Evolutionary conservation across 164 flowering plant genomes (phyloP), one percentile per base, ranked within the genome.

Genomic region (Kalanchoe fedtschenkoi): DNA sequence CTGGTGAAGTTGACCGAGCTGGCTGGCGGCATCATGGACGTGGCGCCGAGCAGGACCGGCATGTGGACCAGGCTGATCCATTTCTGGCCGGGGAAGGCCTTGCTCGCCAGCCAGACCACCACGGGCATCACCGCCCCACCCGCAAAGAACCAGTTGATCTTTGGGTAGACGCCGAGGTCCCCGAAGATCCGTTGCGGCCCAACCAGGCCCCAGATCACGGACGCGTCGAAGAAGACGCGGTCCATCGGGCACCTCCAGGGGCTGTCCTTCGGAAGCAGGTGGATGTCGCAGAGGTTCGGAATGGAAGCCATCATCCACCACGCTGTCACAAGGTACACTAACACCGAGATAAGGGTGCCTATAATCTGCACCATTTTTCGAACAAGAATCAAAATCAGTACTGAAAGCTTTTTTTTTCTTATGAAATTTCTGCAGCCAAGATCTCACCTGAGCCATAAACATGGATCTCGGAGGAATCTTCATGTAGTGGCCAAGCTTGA

Each of bases 401-500:
- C n/a, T n/a, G n/a, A n/a, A n/a, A n/a, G n/a, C n/a, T n/a, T n/a
- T n/a, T n/a, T n/a, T n/a, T n/a, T n/a, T n/a, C n/a, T n/a, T n/a
- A n/a, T n/a, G n/a, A n/a, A n/a, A n/a, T n/a, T n/a, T n/a, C n/a
- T n/a, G n/a, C n/a, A n/a, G n/a, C n/a, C n/a, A n/a, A n/a, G n/a
- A n/a, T n/a, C n/a, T n/a, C n/a, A 81, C 83, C 78, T 79, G 83
- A 13, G 79, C 82, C 70, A 73, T 67, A 74, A 78, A 82, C 84
- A 80, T 82, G 9, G 79, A 28, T 68, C 75, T 66, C 0, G 86
- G 86, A 6, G 86, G 86, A 38, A 82, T 82, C 69, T 82, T 80
- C 86, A 80, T 82, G 76, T 82, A 82, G 58, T 78, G 86, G 30
- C 82, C 82, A 8, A 80, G 82, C 77, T 82, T 80, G 60, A 80